phyloP scores from a whole-genome alignment of 805 yeast species.

The Candida nitratophila region DNA sequence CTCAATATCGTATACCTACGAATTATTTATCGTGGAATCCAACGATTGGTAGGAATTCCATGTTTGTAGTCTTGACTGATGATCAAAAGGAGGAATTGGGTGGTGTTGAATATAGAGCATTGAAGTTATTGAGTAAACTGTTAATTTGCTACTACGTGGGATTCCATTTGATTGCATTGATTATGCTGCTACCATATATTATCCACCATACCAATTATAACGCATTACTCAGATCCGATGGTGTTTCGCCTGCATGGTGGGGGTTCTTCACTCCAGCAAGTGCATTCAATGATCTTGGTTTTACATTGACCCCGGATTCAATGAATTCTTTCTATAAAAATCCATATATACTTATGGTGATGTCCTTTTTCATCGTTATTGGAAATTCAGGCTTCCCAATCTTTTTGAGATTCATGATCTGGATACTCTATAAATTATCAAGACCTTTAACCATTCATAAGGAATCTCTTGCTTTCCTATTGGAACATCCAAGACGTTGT shows the following conservation, averaged over 20 bases:
- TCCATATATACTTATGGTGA: constrained; percentile 53
- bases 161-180: constrained; percentile 51
- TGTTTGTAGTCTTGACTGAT: constrained; percentile 74
- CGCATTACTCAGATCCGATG: constrained; percentile 39
- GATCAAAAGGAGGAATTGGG: constrained; percentile 92
- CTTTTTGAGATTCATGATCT: constrained; percentile 69
- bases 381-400: constrained; percentile 97
- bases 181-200: constrained; percentile 60
- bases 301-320: constrained; percentile 75
- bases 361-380: constrained; percentile 67
- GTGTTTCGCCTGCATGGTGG: constrained; percentile 86
- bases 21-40: constrained; percentile 86
- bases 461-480: constrained; percentile 77
- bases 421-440: constrained; percentile 66
- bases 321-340: constrained; percentile 61
- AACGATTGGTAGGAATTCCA: constrained; percentile 87
- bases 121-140: constrained; percentile 65
- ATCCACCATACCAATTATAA: constrained; percentile 33
- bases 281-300: constrained; percentile 80
- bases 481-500: constrained; percentile 97
- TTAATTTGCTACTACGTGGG: constrained; percentile 67
- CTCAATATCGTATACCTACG: constrained; percentile 33
- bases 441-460: constrained; percentile 54
- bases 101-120: constrained; percentile 93
- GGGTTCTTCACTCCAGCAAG: constrained; percentile 78